phyloP scores from a whole-genome alignment of 1,284 basidiomycete genomes.

The Dichomitus squalens region DNA sequence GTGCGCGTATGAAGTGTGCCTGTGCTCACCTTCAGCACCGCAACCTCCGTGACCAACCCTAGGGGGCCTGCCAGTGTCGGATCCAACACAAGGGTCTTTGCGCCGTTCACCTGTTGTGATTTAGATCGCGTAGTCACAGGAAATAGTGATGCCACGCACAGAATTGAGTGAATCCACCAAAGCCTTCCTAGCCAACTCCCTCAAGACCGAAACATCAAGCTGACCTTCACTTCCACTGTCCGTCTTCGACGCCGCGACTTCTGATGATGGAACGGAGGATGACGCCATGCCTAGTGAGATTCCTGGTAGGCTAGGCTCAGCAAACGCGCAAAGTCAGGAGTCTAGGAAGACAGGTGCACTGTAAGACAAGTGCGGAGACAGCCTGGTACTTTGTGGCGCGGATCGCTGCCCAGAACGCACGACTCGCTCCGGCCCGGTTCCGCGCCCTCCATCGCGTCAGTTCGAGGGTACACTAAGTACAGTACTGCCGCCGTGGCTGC shows the following conservation, averaged over 20 bases:
- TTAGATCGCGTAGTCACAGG: slow-evolving; percentile 1
- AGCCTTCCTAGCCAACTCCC: slow-evolving; percentile 76
- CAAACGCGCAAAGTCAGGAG: too few species aligned
- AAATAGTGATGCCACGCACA: slow-evolving; percentile 42
- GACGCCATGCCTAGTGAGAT: slow-evolving; percentile 29
- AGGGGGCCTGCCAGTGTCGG: slow-evolving; percentile 88
- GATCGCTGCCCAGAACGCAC: too few species aligned
- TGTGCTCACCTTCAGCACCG: slow-evolving; percentile 80
- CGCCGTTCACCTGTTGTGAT: slow-evolving; percentile 76
- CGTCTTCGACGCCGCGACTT: slow-evolving; percentile 27
- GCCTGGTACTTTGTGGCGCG: too few species aligned
- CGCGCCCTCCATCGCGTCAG: too few species aligned
- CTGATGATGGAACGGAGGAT: slow-evolving; percentile 29
- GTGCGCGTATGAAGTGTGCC: background rate
- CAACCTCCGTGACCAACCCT: slow-evolving; percentile 91
- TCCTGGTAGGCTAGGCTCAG: too few species aligned
- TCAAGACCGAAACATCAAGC: slow-evolving; percentile 73
- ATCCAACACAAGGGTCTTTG: slow-evolving; percentile 95
- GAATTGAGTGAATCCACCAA: slow-evolving; percentile 84
- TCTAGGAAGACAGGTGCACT: too few species aligned
- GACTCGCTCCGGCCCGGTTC: too few species aligned
- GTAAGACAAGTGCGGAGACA: too few species aligned
- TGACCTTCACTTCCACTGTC: slow-evolving; percentile 38
- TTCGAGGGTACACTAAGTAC: too few species aligned
- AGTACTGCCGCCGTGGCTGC: too few species aligned